A percentile compares a stretch with the other conserved stretches of the same genome.
Conservation (phyloP, 345 rosid species). For the Hevea brasiliensis region DNA sequence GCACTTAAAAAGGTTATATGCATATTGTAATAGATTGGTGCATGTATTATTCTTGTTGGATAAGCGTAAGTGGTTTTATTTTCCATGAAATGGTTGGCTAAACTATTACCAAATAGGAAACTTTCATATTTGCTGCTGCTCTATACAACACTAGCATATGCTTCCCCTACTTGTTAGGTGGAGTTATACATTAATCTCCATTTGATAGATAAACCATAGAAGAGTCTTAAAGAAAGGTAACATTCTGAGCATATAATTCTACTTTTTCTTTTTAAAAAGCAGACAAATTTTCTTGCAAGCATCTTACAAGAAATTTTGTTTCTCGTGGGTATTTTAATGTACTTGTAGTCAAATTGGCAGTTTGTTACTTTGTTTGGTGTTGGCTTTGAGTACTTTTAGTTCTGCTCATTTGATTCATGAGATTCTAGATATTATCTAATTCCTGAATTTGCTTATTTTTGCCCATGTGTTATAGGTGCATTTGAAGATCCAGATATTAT, state of each 20-base stretch:
- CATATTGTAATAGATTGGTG: not conserved
- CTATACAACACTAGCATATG: no score
- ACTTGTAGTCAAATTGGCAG: not conserved
- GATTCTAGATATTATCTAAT: not conserved
- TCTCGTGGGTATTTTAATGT: not conserved
- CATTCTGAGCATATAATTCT: not conserved
- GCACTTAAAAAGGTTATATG: not conserved
- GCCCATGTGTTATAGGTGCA: conserved; percentile 52
- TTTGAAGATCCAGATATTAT: conserved; percentile 95
- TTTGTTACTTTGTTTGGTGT: not conserved
- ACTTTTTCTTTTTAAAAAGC: not conserved
- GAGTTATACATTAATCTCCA: no score
- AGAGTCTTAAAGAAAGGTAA: no score
- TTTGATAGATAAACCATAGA: no score
- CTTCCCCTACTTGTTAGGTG: not conserved
- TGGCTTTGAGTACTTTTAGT: not conserved
- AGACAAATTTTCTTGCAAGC: not conserved
- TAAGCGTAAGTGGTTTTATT: not conserved
- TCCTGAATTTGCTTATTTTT: not conserved
- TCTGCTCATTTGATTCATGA: not conserved
- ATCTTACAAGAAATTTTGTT: not conserved
- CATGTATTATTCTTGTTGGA: not conserved
- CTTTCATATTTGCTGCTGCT: no score
- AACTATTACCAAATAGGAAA: no score
- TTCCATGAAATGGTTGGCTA: not conserved